phyloP scores from a whole-genome alignment of 2,329 filamentous ascomycete species.

The Leptographium flavum region DNA sequence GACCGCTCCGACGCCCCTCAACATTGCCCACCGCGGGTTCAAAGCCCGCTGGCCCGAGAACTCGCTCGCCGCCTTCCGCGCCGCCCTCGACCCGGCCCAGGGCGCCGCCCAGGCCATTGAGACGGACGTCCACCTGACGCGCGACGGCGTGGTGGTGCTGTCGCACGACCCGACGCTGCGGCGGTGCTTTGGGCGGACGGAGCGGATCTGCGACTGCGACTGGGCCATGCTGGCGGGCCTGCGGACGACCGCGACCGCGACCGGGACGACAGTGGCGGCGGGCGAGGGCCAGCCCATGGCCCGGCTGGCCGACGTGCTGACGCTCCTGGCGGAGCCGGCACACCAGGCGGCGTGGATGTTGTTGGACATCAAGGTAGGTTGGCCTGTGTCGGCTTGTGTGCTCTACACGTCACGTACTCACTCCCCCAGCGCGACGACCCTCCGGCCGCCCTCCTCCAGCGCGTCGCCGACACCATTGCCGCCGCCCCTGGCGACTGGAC shows the following conservation, averaged over 20 bases:
- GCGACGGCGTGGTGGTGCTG: slow-evolving; percentile 72
- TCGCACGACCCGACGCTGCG: slow-evolving; percentile 70
- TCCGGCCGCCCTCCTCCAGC: slow-evolving; percentile 52
- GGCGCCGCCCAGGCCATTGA: slow-evolving; percentile 57
- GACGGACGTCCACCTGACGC: slow-evolving; percentile 73
- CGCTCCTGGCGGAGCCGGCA: slow-evolving; percentile 51
- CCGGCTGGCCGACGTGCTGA: slow-evolving; percentile 57
- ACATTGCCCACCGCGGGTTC: slow-evolving; percentile 68
- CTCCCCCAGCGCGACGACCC: slow-evolving; percentile 49
- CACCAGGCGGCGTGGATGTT: slow-evolving; percentile 62
- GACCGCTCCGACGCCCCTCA: slow-evolving; percentile 36
- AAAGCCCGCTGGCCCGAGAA: slow-evolving; percentile 75
- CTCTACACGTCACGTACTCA: not conserved
- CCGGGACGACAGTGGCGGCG: too few relatives aligned
- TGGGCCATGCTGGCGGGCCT: slow-evolving; percentile 61
- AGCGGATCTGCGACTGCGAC: slow-evolving; percentile 59
- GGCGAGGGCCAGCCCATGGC: slow-evolving; percentile 52
- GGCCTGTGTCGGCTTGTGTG: not conserved
- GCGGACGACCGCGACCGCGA: too few relatives aligned
- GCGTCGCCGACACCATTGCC: slow-evolving; percentile 50
- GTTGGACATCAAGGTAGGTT: slow-evolving; percentile 69
- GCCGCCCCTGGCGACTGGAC: slow-evolving; percentile 49
- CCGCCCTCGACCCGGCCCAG: slow-evolving; percentile 10
- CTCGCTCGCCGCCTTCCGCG: slow-evolving; percentile 45
- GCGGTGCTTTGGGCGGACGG: slow-evolving; percentile 66